Percentiles rank a stretch among this genome's conserved stretches.
phyloP scores from a whole-genome alignment of 2,329 filamentous ascomycete species.

The Dendrostoma leiphaemia region DNA sequence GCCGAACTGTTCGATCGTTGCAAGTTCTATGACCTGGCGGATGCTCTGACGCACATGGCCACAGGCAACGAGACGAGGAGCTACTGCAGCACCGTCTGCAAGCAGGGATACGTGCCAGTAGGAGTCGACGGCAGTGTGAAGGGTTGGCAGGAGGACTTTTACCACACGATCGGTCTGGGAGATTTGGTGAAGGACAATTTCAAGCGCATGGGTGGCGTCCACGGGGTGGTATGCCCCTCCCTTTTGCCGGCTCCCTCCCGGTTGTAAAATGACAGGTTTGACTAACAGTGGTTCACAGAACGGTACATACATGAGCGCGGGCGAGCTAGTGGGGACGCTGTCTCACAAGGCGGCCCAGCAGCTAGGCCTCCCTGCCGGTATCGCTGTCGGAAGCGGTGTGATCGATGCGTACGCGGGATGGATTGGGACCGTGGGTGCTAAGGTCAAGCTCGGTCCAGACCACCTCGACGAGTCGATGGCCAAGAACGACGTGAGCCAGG shows the following conservation, averaged over 20 bases:
- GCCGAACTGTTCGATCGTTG: slow-evolving; percentile 84
- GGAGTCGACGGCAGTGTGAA: slow-evolving; percentile 96
- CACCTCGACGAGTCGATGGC: slow-evolving; percentile 65
- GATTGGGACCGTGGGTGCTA: slow-evolving; percentile 98
- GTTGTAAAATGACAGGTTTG: slow-evolving; percentile 10
- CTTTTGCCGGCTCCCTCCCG: slow-evolving; percentile 25
- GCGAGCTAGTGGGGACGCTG: slow-evolving; percentile 82
- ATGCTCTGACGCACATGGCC: slow-evolving; percentile 90
- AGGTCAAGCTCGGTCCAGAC: slow-evolving; percentile 72
- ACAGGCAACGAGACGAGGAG: slow-evolving; percentile 89
- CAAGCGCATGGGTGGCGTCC: slow-evolving; percentile 88
- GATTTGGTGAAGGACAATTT: slow-evolving; percentile 86
- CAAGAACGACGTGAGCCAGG: slow-evolving; percentile 85
- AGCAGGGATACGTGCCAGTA: slow-evolving; percentile 95
- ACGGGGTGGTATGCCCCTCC: slow-evolving; percentile 80
- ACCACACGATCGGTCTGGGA: slow-evolving; percentile 79
- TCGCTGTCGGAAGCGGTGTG: slow-evolving; percentile 91
- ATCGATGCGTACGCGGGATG: slow-evolving; percentile 98
- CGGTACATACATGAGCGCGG: slow-evolving; percentile 85
- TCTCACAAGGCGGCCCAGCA: slow-evolving; percentile 80
- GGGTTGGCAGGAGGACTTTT: slow-evolving; percentile 97
- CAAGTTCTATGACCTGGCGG: slow-evolving; percentile 95
- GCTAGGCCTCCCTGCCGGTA: slow-evolving; percentile 80
- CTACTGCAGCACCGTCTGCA: slow-evolving; percentile 95
- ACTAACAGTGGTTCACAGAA: slow-evolving; percentile 57